Percentiles rank a stretch among this genome's conserved stretches.
phyloP scores from a whole-genome alignment of 257 asterid genomes.

The Nicotiana tabacum region DNA sequence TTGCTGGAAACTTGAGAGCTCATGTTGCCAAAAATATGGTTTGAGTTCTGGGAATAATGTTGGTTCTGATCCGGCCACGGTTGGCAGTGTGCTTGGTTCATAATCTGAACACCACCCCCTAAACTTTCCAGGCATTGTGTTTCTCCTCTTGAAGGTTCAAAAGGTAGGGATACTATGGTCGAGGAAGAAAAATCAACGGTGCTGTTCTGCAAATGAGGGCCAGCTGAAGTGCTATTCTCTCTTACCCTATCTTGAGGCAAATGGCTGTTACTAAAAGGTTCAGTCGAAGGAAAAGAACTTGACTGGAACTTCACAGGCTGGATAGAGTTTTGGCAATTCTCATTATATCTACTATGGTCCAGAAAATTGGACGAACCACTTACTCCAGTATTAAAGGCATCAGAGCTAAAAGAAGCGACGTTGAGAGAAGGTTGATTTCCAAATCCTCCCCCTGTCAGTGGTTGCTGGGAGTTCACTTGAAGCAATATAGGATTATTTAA shows the following conservation, averaged over 20 bases:
- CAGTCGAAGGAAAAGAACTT: slow-evolving; percentile 36
- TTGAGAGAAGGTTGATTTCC: slow-evolving; percentile 38
- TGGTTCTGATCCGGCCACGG: slow-evolving; percentile 42
- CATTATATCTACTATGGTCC: slow-evolving; percentile 47
- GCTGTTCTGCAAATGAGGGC: slow-evolving; percentile 34
- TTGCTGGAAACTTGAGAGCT: slow-evolving; percentile 37
- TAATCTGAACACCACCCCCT: slow-evolving; percentile 28
- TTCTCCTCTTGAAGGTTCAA: slow-evolving; percentile 44
- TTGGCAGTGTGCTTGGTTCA: slow-evolving; percentile 33
- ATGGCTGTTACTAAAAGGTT: slow-evolving; percentile 37
- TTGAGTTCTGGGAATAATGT: slow-evolving; percentile 27
- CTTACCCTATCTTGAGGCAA: slow-evolving; percentile 33
- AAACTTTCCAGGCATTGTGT: slow-evolving; percentile 39
- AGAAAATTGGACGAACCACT: slow-evolving; percentile 40
- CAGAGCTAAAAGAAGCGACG: slow-evolving; percentile 43
- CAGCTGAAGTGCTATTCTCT: slow-evolving; percentile 34
- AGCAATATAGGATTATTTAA: slow-evolving; percentile 33
- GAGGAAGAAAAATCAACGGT: slow-evolving; percentile 37
- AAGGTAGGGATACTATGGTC: slow-evolving; percentile 29
- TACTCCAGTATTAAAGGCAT: slow-evolving; percentile 31
- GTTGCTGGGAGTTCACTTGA: slow-evolving; percentile 46
- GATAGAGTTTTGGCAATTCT: slow-evolving; percentile 37
- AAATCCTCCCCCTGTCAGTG: slow-evolving; percentile 36
- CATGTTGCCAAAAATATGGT: slow-evolving; percentile 27
- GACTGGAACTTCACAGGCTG: slow-evolving; percentile 41